Percentiles rank a stretch among this genome's conserved stretches.
Evolutionary conservation across 2,329 filamentous ascomycete species (phyloP).

Genomic region (Alternaria ethzedia): DNA sequence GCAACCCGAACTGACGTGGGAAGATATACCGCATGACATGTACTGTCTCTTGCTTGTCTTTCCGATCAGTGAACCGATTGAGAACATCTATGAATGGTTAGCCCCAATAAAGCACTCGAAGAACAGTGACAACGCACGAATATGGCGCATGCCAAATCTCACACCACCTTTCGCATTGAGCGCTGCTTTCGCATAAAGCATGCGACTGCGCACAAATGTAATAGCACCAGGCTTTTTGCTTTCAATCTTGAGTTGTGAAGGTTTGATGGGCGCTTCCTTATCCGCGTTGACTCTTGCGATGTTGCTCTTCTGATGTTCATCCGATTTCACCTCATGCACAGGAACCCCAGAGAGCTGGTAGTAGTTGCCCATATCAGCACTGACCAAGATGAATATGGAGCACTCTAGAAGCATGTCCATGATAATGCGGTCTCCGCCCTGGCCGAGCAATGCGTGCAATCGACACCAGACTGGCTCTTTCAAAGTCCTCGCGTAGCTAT

Average conservation of each 20-base stretch:
- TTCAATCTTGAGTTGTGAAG: constrained; percentile 10
- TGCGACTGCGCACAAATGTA: constrained; percentile 77
- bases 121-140: constrained; percentile 65
- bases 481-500: constrained; percentile 72
- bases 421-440: constrained; percentile 77
- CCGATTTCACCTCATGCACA: constrained; percentile 55
- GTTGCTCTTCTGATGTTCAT: constrained; percentile 5
- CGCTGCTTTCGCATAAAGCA: constrained; percentile 81
- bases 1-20: constrained; percentile 84
- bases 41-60: constrained; percentile 62
- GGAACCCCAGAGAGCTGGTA: constrained; percentile 79
- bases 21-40: constrained; percentile 93
- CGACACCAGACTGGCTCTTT: constrained; percentile 77
- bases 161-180: constrained; percentile 72
- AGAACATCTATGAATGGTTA: constrained; percentile 69
- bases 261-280: background rate
- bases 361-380: constrained; percentile 68
- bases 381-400: constrained; percentile 73
- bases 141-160: constrained; percentile 77
- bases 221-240: constrained; percentile 63
- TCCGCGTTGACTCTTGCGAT: background rate
- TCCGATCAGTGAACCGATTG: constrained; percentile 67
- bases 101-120: background rate
- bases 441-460: constrained; percentile 75
- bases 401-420: constrained; percentile 77